phyloP scores from a whole-genome alignment of 768 basidiomycete genomes.

The Fistulinella prunicolor region DNA sequence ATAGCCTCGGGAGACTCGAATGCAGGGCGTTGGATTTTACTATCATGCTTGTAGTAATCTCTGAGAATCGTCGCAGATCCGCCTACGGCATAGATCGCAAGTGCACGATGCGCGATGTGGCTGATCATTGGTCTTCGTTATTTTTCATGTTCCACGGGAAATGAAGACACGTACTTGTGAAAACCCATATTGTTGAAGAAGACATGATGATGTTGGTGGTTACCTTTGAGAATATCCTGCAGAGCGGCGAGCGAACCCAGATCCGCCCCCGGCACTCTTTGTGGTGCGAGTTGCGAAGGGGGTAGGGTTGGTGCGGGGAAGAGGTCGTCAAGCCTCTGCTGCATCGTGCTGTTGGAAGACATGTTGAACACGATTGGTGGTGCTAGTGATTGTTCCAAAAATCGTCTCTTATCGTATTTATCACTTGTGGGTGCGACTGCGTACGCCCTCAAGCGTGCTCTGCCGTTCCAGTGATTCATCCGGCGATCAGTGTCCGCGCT shows the following conservation, averaged over 20 bases:
- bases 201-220: slow-evolving; percentile 46
- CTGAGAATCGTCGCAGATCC: slow-evolving; percentile 22
- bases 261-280: slow-evolving; percentile 28
- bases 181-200: slow-evolving; percentile 46
- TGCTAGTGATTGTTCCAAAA: no score
- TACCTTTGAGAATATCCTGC: slow-evolving; percentile 42
- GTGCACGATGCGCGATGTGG: slow-evolving; percentile 29
- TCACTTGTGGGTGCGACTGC: not conserved
- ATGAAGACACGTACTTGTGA: slow-evolving; percentile 45
- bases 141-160: no score
- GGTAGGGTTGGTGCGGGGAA: slow-evolving; percentile 28
- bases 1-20: slow-evolving; percentile 25
- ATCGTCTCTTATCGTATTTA: slow-evolving; percentile 3
- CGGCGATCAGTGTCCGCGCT: no score
- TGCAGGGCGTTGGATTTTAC: slow-evolving; percentile 18
- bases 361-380: slow-evolving; percentile 4
- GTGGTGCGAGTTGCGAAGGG: slow-evolving; percentile 23
- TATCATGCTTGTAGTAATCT: slow-evolving; percentile 26
- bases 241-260: slow-evolving; percentile 21
- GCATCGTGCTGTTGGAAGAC: slow-evolving; percentile 4
- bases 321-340: slow-evolving; percentile 15
- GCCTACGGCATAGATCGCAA: slow-evolving; percentile 29
- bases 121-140: slow-evolving; percentile 5
- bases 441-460: no score
- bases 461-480: not conserved